Percentiles rank a stretch among this genome's conserved stretches.
Conservation (phyloP, 768 basidiomycete genomes). For the Boletus rubescentipes region DNA sequence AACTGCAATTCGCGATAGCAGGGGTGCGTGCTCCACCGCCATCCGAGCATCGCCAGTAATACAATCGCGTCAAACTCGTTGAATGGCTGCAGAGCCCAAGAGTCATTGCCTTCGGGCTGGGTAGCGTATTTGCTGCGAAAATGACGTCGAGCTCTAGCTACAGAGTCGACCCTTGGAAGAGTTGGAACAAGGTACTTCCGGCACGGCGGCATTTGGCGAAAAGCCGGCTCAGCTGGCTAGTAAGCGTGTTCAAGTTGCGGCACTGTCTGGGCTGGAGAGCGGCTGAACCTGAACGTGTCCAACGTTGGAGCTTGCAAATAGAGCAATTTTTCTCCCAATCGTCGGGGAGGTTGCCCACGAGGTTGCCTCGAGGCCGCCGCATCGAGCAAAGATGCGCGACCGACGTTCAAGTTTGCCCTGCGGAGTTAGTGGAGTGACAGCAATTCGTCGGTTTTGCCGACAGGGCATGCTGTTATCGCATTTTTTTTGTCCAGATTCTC, state of each 20-base stretch:
- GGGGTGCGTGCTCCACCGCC: no score
- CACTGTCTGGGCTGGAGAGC: neutral
- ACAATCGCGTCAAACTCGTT: no score
- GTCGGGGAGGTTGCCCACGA: constrained; percentile 19
- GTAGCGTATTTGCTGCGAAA: neutral
- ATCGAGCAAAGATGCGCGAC: constrained; percentile 6
- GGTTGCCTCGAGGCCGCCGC: constrained; percentile 23
- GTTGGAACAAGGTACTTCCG: neutral
- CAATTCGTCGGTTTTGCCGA: constrained; percentile 19
- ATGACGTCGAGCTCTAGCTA: neutral
- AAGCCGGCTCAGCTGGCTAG: neutral
- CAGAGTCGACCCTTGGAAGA: neutral
- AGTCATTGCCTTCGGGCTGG: no score
- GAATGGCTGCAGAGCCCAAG: no score
- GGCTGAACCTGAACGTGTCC: neutral
- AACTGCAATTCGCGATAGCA: no score
- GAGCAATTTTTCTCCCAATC: constrained; percentile 14
- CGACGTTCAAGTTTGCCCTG: constrained; percentile 9
- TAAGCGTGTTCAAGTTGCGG: constrained; percentile 8
- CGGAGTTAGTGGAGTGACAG: constrained; percentile 11
- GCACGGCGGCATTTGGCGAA: neutral
- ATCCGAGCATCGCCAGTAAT: no score
- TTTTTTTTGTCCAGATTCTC: constrained; percentile 10
- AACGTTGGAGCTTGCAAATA: constrained; percentile 1
- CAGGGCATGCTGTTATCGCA: constrained; percentile 17